Percentiles rank a stretch among this genome's conserved stretches.
Conservation (phyloP, 257 asterid genomes). For the Fraxinus americana region DNA sequence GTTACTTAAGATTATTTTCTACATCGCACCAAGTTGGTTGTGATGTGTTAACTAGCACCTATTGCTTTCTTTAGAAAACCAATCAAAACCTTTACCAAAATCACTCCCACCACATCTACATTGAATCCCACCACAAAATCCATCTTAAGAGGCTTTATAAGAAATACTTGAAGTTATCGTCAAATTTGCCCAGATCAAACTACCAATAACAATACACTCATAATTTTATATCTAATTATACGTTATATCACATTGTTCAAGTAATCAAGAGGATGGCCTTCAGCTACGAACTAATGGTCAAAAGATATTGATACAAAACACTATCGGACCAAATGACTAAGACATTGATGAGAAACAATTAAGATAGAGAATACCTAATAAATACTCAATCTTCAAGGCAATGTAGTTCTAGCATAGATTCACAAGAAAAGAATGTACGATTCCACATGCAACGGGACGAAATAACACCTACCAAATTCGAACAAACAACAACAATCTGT, state of each 20-base stretch:
- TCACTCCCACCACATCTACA: too few species aligned
- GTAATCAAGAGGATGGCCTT: conserved; percentile 5
- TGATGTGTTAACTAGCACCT: too few species aligned
- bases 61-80: too few species aligned
- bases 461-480: conserved; percentile 72
- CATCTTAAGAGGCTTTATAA: too few species aligned
- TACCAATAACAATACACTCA: not conserved
- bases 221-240: not conserved
- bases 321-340: too few species aligned
- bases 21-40: too few species aligned
- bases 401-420: conserved; percentile 12
- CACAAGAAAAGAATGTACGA: conserved; percentile 1
- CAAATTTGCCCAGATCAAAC: not conserved
- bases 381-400: conserved; percentile 14
- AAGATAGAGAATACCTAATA: not conserved
- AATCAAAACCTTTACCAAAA: too few species aligned
- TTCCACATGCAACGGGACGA: not conserved
- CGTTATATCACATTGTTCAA: not conserved
- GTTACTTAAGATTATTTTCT: too few species aligned
- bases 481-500: conserved; percentile 77
- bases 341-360: not conserved
- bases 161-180: too few species aligned
- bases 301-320: not conserved
- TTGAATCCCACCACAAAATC: too few species aligned
- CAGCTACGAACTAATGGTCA: not conserved